Conservation (phyloP, 2,329 filamentous ascomycete species). For the Colletotrichum paranaense region DNA sequence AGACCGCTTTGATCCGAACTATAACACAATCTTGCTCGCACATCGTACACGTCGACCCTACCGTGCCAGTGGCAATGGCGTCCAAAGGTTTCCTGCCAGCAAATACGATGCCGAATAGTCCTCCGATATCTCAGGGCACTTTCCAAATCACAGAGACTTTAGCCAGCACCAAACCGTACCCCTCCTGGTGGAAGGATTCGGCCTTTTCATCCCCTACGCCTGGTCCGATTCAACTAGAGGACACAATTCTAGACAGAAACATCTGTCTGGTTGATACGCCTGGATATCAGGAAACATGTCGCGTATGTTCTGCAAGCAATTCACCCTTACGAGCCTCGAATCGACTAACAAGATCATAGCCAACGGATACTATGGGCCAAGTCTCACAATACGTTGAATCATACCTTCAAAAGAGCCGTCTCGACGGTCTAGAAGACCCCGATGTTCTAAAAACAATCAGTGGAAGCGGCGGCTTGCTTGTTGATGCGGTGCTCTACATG, state of each 20-base stretch:
- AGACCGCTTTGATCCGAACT: slow-evolving; percentile 88
- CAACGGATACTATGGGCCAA: slow-evolving; percentile 67
- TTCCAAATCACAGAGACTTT: slow-evolving; percentile 73
- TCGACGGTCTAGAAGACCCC: slow-evolving; percentile 71
- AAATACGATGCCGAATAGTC: not conserved
- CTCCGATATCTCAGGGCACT: slow-evolving; percentile 12
- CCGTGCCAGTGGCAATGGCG: slow-evolving; percentile 43
- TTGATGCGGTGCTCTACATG: slow-evolving; percentile 88
- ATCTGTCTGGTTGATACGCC: slow-evolving; percentile 93
- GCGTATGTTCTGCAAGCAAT: slow-evolving; percentile 52
- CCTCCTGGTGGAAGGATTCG: slow-evolving; percentile 88
- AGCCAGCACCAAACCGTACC: slow-evolving; percentile 86
- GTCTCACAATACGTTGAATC: slow-evolving; percentile 80
- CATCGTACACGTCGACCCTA: slow-evolving; percentile 90
- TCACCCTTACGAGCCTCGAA: slow-evolving; percentile 3
- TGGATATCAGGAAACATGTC: slow-evolving; percentile 66
- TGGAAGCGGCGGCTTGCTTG: slow-evolving; percentile 83
- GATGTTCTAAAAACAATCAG: slow-evolving; percentile 84
- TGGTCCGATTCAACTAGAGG: slow-evolving; percentile 62
- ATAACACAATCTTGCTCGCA: slow-evolving; percentile 89
- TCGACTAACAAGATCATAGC: slow-evolving; percentile 30
- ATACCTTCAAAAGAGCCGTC: slow-evolving; percentile 72
- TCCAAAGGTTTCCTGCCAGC: slow-evolving; percentile 14
- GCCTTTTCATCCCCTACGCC: slow-evolving; percentile 70
- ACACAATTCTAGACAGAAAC: slow-evolving; percentile 88